A percentile compares a stretch with the other conserved stretches of the same genome.
Evolutionary conservation across 306 rosid species (phyloP).

Genomic region (cucumber (Cucumis sativus)): DNA sequence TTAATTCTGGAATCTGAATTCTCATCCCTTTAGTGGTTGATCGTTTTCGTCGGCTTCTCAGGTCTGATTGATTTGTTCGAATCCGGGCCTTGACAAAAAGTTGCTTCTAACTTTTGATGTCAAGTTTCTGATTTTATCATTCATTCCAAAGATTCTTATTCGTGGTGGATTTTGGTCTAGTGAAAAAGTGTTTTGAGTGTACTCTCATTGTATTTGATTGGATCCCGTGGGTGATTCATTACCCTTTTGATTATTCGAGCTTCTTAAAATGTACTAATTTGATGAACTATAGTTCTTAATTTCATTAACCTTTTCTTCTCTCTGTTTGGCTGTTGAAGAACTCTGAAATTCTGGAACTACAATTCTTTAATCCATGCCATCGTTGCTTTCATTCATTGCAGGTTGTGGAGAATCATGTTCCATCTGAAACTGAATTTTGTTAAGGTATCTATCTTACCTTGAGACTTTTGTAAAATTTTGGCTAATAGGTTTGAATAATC

Average conservation of each 20-base stretch:
- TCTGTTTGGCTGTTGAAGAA: neutral
- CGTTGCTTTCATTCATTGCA: neutral
- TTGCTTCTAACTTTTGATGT: neutral
- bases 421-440: neutral
- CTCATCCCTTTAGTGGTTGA: neutral
- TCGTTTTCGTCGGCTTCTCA: neutral
- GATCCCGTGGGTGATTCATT: neutral
- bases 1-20: neutral
- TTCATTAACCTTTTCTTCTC: neutral
- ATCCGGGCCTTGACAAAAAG: neutral
- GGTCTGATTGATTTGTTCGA: neutral
- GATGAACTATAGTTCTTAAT: neutral
- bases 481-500: neutral
- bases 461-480: neutral
- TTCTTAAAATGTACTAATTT: neutral
- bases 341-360: neutral
- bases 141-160: neutral
- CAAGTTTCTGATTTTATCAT: neutral
- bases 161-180: conserved; percentile 2
- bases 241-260: neutral
- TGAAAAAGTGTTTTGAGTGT: neutral
- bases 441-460: neutral
- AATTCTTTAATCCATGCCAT: neutral
- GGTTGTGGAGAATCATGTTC: neutral
- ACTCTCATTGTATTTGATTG: neutral